These are phyloP conservation scores for Scutellaria barbata DNA, from an alignment of 257 asterid genomes.

Conservation along the genomic window DNA sequence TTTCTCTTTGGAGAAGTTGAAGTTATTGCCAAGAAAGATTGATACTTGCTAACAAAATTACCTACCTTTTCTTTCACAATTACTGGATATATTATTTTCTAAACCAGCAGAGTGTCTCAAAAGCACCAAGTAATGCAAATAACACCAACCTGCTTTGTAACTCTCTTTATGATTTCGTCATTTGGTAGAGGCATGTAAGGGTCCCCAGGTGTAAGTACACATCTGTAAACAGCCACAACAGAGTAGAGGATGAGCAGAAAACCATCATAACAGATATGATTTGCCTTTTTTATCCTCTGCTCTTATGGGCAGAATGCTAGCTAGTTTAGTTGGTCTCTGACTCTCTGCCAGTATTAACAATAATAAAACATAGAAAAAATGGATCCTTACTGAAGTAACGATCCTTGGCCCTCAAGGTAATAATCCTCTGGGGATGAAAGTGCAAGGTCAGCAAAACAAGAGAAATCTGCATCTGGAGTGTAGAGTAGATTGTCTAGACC, in stretches of 20 bases:
- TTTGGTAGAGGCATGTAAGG: conserved; percentile 97
- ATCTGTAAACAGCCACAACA: conserved; percentile 53
- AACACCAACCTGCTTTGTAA: conserved; percentile 76
- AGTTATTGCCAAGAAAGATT: conserved; percentile 4
- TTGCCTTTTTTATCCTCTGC: conserved; percentile 7
- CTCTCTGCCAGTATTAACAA: neutral
- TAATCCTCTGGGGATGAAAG: conserved; percentile 92
- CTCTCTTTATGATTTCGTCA: conserved; percentile 86
- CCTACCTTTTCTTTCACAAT: conserved; percentile 6
- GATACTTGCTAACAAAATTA: neutral
- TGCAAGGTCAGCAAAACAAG: conserved; percentile 98
- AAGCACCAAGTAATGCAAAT: conserved; percentile 17
- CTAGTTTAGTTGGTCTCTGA: conserved; percentile 15
- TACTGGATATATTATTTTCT: neutral
- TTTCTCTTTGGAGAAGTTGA: neutral
- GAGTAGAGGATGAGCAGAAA: conserved; percentile 27
- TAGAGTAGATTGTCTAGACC: conserved; percentile 96
- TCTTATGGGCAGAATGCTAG: conserved; percentile 8
- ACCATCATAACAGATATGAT: conserved; percentile 1
- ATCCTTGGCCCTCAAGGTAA: conserved; percentile 93
- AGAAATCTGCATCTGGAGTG: conserved; percentile 98
- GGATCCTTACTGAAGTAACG: conserved; percentile 87
- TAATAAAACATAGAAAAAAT: conserved; percentile 10
- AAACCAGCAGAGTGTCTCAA: neutral
- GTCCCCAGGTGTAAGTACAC: conserved; percentile 98